These are phyloP conservation scores for Talaromyces ruber DNA, from an alignment of 495 filamentous ascomycete genomes.

Conservation along the genomic window DNA sequence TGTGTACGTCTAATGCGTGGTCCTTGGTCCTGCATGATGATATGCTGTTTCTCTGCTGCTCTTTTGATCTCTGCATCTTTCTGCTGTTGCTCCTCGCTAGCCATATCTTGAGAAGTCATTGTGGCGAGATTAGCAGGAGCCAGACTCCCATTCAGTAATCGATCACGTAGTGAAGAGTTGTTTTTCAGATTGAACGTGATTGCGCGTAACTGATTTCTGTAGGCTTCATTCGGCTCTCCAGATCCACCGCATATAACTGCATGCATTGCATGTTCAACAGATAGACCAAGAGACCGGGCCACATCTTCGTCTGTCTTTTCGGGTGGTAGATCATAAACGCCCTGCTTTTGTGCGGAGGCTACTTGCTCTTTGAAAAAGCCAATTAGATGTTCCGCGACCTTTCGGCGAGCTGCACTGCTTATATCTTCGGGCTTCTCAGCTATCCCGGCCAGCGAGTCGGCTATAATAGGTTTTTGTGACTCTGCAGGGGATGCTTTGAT, in stretches of 20 bases:
- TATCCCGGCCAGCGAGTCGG: constrained; percentile 15
- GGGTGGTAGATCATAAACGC: constrained; percentile 41
- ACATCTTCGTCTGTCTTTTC: constrained; percentile 43
- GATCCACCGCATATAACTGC: constrained; percentile 41
- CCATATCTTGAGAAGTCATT: constrained; percentile 85
- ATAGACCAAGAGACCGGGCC: constrained; percentile 49
- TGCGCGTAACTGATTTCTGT: constrained; percentile 50
- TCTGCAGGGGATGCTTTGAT: constrained; percentile 11
- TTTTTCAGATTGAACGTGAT: constrained; percentile 77
- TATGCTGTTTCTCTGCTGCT: constrained; percentile 80
- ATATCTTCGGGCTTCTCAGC: constrained; percentile 33
- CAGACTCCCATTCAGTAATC: constrained; percentile 61
- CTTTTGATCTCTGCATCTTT: constrained; percentile 65
- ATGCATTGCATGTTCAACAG: constrained; percentile 68
- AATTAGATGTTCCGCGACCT: constrained; percentile 39
- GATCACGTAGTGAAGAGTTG: constrained; percentile 69
- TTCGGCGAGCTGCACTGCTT: constrained; percentile 37
- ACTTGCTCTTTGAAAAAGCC: constrained; percentile 47
- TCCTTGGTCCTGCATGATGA: constrained; percentile 71
- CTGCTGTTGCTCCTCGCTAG: constrained; percentile 78
- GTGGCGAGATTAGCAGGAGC: constrained; percentile 63
- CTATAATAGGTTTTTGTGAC: constrained; percentile 26
- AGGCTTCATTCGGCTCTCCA: constrained; percentile 43
- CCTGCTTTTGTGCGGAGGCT: constrained; percentile 39
- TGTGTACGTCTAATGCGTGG: constrained; percentile 86